Base-by-base conservation (phyloP, 805 yeast genomes). In the Lipomyces starkeyi region DNA sequence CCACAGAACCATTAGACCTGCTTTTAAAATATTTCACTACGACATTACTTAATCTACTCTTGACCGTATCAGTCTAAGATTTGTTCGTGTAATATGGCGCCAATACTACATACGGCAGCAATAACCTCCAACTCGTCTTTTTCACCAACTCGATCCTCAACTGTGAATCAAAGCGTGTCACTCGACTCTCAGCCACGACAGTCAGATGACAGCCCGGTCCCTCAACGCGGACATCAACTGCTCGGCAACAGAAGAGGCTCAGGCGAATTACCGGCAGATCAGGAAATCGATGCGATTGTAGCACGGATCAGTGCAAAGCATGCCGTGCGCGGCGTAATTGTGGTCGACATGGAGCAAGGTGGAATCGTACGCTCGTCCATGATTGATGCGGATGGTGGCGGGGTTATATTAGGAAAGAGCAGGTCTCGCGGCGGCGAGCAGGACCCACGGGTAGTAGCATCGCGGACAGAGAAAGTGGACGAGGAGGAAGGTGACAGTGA, bases 201-300 rank as follows among this genome's bases (percentile, higher is more conserved):
- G 27, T 2, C 17, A 4, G 25, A 14, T 11, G 14, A 13, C 32
- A 53, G 34, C 17, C 29, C 29, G 9, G 5, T 29, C 17, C 49
- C 14, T 17, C 49, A 6, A 8, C 20, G 25, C 9, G 22, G 20
- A 11, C 56, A 22, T 5, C 56, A n/a, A 29, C 32, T 13, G 27
- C 14, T 3, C 17, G n/a, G 11, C 34, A 25, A 8, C 17, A 25
- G 56, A 14, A 53, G 22, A 0, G 34, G 8, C 32, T 2, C 29
- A 9, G 59, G 59, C 14, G 59, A 57, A 34, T 40, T 35, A 20
- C 56, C 56, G 11, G 62, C 56, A 22, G 68, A 65, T 29, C 57
- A 61, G 27, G 71, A 67, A 37, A 67, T 68, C 55, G 71, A 68
- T 14, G 62, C 64, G 25, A 66, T 68, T 29, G 62, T 68, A 13